These are phyloP conservation scores for Sphagnurus paluster DNA, from an alignment of 1,284 basidiomycete genomes.

Conservation along the genomic window DNA sequence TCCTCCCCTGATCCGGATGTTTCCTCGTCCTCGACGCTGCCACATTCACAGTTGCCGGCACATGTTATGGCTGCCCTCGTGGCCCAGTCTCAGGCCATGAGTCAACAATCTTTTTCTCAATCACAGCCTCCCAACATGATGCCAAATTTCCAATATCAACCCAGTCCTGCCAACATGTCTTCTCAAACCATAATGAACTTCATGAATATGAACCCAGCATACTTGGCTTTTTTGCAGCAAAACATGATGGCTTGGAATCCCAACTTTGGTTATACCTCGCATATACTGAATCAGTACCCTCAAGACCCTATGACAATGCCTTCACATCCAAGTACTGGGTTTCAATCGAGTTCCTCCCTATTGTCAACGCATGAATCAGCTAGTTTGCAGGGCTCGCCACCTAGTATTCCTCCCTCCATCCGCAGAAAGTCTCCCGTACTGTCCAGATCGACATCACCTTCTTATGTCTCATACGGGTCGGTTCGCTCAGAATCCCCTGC, in stretches of 20 bases:
- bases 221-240: not conserved
- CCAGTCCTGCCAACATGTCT: slow-evolving; percentile 1
- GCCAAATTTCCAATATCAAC: slow-evolving; percentile 5
- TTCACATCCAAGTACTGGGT: not conserved
- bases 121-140: slow-evolving; percentile 1
- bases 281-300: slow-evolving; percentile 1
- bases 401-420: slow-evolving; percentile 15
- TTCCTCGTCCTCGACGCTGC: not conserved
- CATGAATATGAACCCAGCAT: not conserved
- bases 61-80: slow-evolving; percentile 6
- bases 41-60: slow-evolving; percentile 12
- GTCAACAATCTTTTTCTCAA: slow-evolving; percentile 7
- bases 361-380: not conserved
- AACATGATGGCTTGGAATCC: slow-evolving; percentile 5
- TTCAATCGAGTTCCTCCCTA: not conserved
- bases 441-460: slow-evolving; percentile 14
- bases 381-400: not conserved
- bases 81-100: slow-evolving; percentile 10
- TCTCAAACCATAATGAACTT: slow-evolving; percentile 1
- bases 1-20: not conserved
- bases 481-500: slow-evolving; percentile 12
- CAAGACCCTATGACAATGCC: not conserved
- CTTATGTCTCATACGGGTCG: slow-evolving; percentile 2
- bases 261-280: slow-evolving; percentile 2
- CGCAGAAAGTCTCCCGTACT: slow-evolving; percentile 14